Evolutionary conservation across 2,329 filamentous ascomycete species (phyloP), one percentile per base, ranked within the genome.

Genomic region (Alternaria sp.): DNA sequence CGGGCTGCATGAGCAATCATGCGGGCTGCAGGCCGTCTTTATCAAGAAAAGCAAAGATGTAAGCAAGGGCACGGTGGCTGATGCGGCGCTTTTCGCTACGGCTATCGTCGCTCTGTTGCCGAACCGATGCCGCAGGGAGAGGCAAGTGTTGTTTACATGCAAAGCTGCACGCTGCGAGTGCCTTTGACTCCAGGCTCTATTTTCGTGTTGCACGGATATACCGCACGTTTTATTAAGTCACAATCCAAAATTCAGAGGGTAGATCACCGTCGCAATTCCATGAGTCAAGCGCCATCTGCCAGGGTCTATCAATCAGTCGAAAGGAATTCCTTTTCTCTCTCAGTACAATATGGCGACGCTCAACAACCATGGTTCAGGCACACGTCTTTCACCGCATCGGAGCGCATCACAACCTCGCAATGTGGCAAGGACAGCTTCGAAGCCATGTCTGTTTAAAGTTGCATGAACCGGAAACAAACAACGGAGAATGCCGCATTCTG

Each of bases 1-100:
- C 52, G 52, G 56, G 46, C 43, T 60, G 60, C 60, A 60, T 56
- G 36, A 60, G 52, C 46, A 62, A 55, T 55, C 41, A 52, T 54
- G 48, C 45, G 41, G 36, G 49, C 49, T 61, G 49, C 43, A 59
- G 45, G 56, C 46, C 36, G 44, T 28, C 56, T 55, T 45, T 22
- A 49, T 25, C 41, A 48, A 59, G 40, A 52, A 49, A 53, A 56
- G 54, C 54, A 52, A 48, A 50, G n/a, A 41, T 36, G 45, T 36
- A 25, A 51, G 56, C 50, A 52, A 28, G 53, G 56, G 41, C 32
- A 22, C 22, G 43, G 50, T 54, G 56, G 56, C 56, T 54, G 50
- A 48, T 54, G 49, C 56, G 56, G 56, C 56, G 53, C 50, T 59
- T 34, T 46, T 59, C 56, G 50, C 50, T 54, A 54, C 50, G 50